phyloP scores from a whole-genome alignment of 2,329 filamentous ascomycete species.

The Aphanocladium album region DNA sequence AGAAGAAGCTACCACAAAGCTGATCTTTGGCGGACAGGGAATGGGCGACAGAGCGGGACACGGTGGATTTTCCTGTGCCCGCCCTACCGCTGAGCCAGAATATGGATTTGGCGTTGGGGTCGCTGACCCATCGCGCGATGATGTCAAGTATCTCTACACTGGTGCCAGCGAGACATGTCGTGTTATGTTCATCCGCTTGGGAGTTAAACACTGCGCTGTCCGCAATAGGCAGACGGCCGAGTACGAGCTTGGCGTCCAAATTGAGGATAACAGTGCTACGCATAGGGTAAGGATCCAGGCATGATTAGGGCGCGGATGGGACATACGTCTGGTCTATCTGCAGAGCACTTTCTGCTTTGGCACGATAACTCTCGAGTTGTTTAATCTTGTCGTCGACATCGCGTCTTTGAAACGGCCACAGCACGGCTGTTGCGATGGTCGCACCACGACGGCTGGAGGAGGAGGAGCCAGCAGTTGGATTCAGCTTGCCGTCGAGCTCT shows the following conservation, averaged over 20 bases:
- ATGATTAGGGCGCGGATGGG: too few species aligned
- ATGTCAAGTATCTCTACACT: conserved; percentile 21
- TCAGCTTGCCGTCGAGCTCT: not conserved
- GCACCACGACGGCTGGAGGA: not conserved
- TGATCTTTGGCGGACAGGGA: not conserved
- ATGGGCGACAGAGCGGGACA: conserved; percentile 25
- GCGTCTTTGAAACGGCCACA: not conserved
- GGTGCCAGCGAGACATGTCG: conserved; percentile 23
- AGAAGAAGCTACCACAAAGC: conserved; percentile 20
- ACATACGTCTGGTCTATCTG: not conserved
- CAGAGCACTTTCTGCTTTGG: not conserved
- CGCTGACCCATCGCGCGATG: conserved; percentile 22
- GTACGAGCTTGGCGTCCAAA: not conserved
- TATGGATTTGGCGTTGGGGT: conserved; percentile 18
- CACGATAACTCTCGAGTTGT: not conserved
- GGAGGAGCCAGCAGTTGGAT: too few species aligned
- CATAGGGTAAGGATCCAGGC: not conserved
- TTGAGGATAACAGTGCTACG: not conserved
- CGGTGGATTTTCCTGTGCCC: conserved; percentile 32
- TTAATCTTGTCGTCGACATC: not conserved
- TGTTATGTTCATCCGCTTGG: conserved; percentile 22
- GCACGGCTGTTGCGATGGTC: not conserved
- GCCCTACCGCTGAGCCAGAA: conserved; percentile 32
- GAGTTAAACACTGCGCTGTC: conserved; percentile 24
- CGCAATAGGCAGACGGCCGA: conserved; percentile 2